Base-by-base conservation (phyloP, 2,329 filamentous ascomycete genomes). In the Colletotrichum cuscutae region DNA sequence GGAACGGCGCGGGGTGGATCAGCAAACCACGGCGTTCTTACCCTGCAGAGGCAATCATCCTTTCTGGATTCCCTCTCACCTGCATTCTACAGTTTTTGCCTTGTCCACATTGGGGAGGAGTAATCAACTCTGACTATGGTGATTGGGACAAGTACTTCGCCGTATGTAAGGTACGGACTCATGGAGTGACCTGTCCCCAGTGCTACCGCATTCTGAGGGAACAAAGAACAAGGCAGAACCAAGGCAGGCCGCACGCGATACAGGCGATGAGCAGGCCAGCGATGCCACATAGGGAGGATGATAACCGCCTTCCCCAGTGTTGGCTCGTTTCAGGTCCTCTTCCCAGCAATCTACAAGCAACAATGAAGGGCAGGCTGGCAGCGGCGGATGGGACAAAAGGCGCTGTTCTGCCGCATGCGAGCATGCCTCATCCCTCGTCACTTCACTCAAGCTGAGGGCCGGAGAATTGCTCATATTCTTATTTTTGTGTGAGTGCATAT, bases 241-340 rank as follows among this genome's bases (percentile, higher is more conserved):
- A 53, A 49, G 42, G 42, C 42, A 49, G 7, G 42, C 1, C 13
- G 37, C 37, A 42, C 13, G 37, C 37, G 37, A 42, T 19, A 15
- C 37, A 42, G 6, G 15, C 37, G 15, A 42, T 42, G 60, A 28
- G 60, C 30, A 28, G 60, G 46, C 42, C 30, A 28, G 26, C 54
- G 26, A 57, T 30, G 54, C 22, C 35, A 53, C 24, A 56, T 46
- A 52, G n/a, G 24, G 28, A 52, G 52, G 68, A 26, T 30, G 35
- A 26, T 24, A n/a, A 64, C 69, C n/a, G 22, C 65, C 70, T 49
- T 70, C 54, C 65, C 66, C 65, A 70, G 65, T 60, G 35, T 35
- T 49, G 13, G 46, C 58, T 53, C 46, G 70, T 72, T 72, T 72
- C 70, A 72, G 65, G 65, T 70, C n/a, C 26, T 63, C 53, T 69